These are phyloP conservation scores for Starmerella bombi DNA, from an alignment of 805 yeast species.

Conservation along the genomic window DNA sequence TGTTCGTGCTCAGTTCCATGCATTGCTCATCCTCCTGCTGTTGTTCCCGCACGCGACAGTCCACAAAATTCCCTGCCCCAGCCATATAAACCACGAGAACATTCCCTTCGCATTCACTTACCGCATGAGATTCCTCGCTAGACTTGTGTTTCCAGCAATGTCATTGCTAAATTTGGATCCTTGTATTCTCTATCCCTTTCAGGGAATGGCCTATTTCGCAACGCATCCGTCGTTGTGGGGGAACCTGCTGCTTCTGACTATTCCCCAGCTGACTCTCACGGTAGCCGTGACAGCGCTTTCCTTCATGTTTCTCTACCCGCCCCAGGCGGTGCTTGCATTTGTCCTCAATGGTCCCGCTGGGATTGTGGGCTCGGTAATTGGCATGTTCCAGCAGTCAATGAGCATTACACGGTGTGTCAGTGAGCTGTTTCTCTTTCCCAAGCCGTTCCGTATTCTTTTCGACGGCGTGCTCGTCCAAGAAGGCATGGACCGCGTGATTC, in stretches of 20 bases:
- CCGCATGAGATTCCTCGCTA: neutral
- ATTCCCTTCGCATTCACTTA: too few species aligned
- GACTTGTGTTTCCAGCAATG: neutral
- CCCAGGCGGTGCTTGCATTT: conserved; percentile 32
- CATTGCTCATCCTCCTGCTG: too few species aligned
- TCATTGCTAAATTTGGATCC: conserved; percentile 7
- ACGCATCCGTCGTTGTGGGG: conserved; percentile 37
- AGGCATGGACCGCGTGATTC: conserved; percentile 35
- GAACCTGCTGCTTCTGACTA: conserved; percentile 31
- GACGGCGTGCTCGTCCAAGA: conserved; percentile 37
- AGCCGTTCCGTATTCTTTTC: conserved; percentile 35
- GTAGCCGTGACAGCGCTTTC: conserved; percentile 29
- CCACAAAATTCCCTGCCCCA: too few species aligned
- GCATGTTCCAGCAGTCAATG: conserved; percentile 34
- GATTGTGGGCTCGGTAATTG: conserved; percentile 33
- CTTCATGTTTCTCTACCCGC: conserved; percentile 34
- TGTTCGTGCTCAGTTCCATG: too few species aligned
- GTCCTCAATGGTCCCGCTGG: conserved; percentile 42
- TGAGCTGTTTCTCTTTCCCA: conserved; percentile 34
- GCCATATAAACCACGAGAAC: too few species aligned
- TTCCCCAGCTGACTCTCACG: conserved; percentile 36
- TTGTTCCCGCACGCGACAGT: too few species aligned
- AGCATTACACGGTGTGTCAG: conserved; percentile 34
- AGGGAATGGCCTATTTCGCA: conserved; percentile 34
- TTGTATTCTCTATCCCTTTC: conserved; percentile 24